These are phyloP conservation scores for Auricularia heimuer DNA, from an alignment of 768 basidiomycete genomes.

Conservation along the genomic window DNA sequence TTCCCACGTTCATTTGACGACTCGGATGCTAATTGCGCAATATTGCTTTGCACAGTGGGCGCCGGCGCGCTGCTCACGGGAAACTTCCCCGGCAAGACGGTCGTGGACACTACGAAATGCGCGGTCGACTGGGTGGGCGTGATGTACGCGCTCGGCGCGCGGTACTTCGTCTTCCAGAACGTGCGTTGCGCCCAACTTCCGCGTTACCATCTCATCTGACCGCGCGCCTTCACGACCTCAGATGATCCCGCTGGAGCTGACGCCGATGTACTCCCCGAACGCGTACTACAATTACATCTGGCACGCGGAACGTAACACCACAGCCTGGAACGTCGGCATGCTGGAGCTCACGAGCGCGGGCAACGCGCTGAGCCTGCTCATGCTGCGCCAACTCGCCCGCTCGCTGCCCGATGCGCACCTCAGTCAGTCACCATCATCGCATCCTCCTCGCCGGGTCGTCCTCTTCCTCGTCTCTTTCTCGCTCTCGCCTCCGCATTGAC, in stretches of 20 bases:
- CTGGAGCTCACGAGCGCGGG: constrained; percentile 40
- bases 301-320: constrained; percentile 40
- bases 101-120: constrained; percentile 49
- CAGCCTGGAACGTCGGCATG: constrained; percentile 49
- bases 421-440: constrained; percentile 24
- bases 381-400: constrained; percentile 40
- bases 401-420: constrained; percentile 45
- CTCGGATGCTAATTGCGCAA: too few relatives aligned
- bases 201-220: not conserved
- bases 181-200: not conserved
- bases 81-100: constrained; percentile 34
- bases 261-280: constrained; percentile 35
- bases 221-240: constrained; percentile 11
- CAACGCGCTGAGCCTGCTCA: constrained; percentile 41
- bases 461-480: not conserved
- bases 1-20: too few relatives aligned
- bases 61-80: constrained; percentile 44
- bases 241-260: constrained; percentile 48
- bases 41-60: constrained; percentile 25
- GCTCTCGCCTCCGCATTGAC: not conserved
- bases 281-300: constrained; percentile 45
- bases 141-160: constrained; percentile 47
- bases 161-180: constrained; percentile 63
- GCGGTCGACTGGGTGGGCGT: constrained; percentile 50
- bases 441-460: not conserved